Conservation (phyloP, 768 basidiomycete genomes). For the Boletus rex-veris region DNA sequence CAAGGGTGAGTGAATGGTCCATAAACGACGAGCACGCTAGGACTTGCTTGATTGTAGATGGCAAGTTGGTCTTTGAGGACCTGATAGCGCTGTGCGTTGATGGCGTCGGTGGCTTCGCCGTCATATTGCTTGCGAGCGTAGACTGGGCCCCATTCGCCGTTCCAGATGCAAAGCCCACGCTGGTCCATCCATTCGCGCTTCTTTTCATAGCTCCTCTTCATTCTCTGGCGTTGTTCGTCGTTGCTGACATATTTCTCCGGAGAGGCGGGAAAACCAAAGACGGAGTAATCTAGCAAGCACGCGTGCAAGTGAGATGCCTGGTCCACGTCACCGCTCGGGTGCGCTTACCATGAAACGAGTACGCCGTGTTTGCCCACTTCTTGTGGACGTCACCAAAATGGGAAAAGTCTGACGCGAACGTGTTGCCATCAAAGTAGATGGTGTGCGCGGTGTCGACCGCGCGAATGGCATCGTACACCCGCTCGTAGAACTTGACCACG, state of each 20-base stretch:
- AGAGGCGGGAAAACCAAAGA: conserved; percentile 67
- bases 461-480: conserved; percentile 68
- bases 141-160: conserved; percentile 83
- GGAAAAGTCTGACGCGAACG: conserved; percentile 76
- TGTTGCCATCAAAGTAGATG: conserved; percentile 83
- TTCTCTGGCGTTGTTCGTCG: conserved; percentile 48
- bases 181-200: conserved; percentile 79
- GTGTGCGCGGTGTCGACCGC: conserved; percentile 64
- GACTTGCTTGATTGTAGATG: conserved; percentile 52
- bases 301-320: neutral
- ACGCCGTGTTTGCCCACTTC: conserved; percentile 68
- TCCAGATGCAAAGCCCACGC: conserved; percentile 64
- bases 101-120: conserved; percentile 55
- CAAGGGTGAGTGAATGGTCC: too few species aligned
- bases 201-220: conserved; percentile 61
- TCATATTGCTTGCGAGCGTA: conserved; percentile 64
- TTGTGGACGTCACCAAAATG: conserved; percentile 62
- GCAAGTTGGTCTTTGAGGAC: conserved; percentile 72
- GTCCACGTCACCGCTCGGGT: neutral
- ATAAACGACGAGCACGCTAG: too few species aligned
- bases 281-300: conserved; percentile 21
- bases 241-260: conserved; percentile 52
- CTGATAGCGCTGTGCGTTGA: conserved; percentile 61
- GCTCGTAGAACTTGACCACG: conserved; percentile 64
- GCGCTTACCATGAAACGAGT: conserved; percentile 64